These are phyloP conservation scores for Boletellus ananiceps DNA, from an alignment of 768 basidiomycete genomes.

Conservation along the genomic window DNA sequence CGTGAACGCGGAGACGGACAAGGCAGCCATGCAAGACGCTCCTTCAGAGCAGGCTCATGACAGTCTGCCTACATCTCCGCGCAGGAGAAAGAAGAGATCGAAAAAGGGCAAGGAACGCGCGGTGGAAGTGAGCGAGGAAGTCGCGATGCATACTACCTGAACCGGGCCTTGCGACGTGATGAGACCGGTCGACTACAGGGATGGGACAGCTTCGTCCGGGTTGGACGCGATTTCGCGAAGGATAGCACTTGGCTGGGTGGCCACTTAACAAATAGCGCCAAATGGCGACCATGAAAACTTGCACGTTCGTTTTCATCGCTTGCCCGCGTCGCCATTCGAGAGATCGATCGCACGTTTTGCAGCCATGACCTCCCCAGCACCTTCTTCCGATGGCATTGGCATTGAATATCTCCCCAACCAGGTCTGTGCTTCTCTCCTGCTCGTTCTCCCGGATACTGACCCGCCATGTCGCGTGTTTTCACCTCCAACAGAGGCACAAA, in stretches of 20 bases:
- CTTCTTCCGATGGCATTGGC: conserved; percentile 73
- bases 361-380: conserved; percentile 27
- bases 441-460: not conserved
- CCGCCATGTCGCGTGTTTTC: conserved; percentile 1
- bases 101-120: conserved; percentile 27
- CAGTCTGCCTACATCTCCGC: not conserved
- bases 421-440: conserved; percentile 42
- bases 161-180: too few relatives aligned
- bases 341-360: conserved; percentile 5
- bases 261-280: conserved; percentile 27
- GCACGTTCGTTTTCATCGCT: conserved; percentile 15
- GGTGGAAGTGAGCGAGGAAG: conserved; percentile 16
- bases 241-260: not conserved
- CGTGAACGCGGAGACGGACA: conserved; percentile 10
- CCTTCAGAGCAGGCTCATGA: conserved; percentile 3
- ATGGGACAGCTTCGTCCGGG: too few relatives aligned
- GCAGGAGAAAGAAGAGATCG: conserved; percentile 15
- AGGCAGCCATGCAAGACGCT: not conserved
- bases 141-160: conserved; percentile 17
- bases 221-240: too few relatives aligned
- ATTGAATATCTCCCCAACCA: conserved; percentile 98
- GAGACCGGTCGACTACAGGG: too few relatives aligned
- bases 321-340: conserved; percentile 19
- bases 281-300: conserved; percentile 25
- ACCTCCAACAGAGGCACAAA: conserved; percentile 78